Conservation (phyloP, 2,329 filamentous ascomycete genomes). For the Talaromyces funiculosus region DNA sequence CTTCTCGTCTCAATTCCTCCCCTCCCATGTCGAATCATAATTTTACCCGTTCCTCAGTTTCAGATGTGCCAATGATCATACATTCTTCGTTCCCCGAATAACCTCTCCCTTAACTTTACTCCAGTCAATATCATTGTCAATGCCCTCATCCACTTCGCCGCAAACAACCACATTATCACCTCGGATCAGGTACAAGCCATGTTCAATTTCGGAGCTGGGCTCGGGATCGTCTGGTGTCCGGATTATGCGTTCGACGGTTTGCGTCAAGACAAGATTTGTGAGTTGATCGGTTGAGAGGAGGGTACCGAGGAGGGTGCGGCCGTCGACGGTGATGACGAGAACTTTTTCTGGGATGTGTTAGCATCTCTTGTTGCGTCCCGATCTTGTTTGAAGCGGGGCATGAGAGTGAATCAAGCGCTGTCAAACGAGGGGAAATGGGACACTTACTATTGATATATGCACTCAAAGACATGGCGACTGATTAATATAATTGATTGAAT, state of each 20-base stretch:
- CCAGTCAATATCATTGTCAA: conserved; percentile 92
- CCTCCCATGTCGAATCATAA: neutral
- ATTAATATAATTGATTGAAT: neutral
- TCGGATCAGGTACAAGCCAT: conserved; percentile 85
- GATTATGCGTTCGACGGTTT: conserved; percentile 85
- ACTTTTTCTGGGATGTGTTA: conserved; percentile 65
- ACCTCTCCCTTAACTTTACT: conserved; percentile 76
- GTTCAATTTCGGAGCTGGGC: conserved; percentile 69
- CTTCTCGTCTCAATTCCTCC: neutral
- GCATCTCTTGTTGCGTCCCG: neutral
- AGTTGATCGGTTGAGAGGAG: conserved; percentile 82
- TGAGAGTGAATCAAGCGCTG: no score
- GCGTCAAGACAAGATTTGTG: conserved; percentile 83
- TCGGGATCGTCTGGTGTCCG: conserved; percentile 77
- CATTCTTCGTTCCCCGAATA: conserved; percentile 79
- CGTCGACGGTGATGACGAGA: conserved; percentile 84
- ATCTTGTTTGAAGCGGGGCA: neutral
- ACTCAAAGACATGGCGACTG: conserved; percentile 47
- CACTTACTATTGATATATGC: conserved; percentile 50
- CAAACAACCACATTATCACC: conserved; percentile 92
- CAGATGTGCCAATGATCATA: no score
- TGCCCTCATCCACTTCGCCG: conserved; percentile 79
- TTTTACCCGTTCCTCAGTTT: no score
- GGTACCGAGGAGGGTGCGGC: conserved; percentile 75
- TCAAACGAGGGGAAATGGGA: neutral